These are phyloP conservation scores for Daldinia sp. DNA, from an alignment of 2,329 filamentous ascomycete species.

Conservation along the genomic window DNA sequence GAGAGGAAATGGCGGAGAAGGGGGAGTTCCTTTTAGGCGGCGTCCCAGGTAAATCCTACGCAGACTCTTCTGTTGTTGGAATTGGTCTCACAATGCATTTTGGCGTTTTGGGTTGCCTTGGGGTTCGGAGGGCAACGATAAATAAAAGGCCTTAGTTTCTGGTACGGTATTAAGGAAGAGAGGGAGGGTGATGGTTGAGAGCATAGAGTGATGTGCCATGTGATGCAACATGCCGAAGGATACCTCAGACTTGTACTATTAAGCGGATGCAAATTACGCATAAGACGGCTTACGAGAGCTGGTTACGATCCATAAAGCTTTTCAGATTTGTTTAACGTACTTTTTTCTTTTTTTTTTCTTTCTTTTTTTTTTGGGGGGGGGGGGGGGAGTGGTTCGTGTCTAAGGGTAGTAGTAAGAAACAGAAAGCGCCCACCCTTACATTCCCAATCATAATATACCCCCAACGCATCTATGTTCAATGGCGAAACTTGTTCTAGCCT, in stretches of 20 bases:
- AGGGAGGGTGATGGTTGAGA: neutral
- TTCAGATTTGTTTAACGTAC: neutral
- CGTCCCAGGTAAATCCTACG: neutral
- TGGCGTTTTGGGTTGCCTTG: constrained; percentile 27
- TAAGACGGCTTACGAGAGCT: constrained; percentile 20
- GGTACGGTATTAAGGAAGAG: constrained; percentile 2
- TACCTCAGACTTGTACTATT: constrained; percentile 19
- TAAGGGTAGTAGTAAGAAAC: neutral
- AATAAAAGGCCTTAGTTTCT: constrained; percentile 2
- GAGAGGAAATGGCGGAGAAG: constrained; percentile 45
- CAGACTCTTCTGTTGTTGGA: neutral
- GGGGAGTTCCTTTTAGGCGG: constrained; percentile 54
- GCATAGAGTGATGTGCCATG: constrained; percentile 13
- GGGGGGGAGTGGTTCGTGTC: no score
- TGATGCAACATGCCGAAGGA: constrained; percentile 6
- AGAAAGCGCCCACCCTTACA: constrained; percentile 1
- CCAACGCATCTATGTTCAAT: neutral
- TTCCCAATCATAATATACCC: neutral
- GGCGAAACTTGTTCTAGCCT: neutral
- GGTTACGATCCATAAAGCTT: neutral
- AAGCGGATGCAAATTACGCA: constrained; percentile 12
- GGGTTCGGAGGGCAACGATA: neutral
- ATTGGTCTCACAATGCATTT: constrained; percentile 13
- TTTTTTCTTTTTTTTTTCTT: neutral
- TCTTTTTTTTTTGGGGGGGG: neutral